Base-by-base conservation (phyloP, 345 rosid genomes). In the Melaleuca alternifolia region DNA sequence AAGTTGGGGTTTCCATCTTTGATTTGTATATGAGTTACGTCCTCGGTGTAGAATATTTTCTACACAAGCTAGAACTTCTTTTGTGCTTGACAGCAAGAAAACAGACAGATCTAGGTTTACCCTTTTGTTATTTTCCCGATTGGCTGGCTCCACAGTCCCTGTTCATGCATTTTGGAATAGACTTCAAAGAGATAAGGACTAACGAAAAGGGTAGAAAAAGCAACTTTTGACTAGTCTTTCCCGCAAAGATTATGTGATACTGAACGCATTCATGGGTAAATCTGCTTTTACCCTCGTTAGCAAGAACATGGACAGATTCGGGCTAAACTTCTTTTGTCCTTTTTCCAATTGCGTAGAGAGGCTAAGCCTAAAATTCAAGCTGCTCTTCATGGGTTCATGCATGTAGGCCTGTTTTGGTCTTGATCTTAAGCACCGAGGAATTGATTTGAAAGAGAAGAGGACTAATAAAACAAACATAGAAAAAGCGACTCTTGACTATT, bases 1-100 rank as follows among this genome's bases (percentile, higher is more conserved):
- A n/a, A 61, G 71, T 61, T 6, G n/a, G 71, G 71, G 71, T 3
- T n/a, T 61, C n/a, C 37, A 15, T 16, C n/a, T 13, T 61, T 16
- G 2, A 61, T n/a, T n/a, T 30, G 4, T 41, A 6, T n/a, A 33
- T 8, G 0, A 9, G 71, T 6, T 12, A 3, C 18, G 1, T n/a
- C 18, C 6, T 61, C 71, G 0, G 71, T 13, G 71, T 61, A 12
- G 2, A 61, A 0, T 61, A 33, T n/a, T 12, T 59, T 61, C 71
- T 61, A 13, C 71, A 6, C 10, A 1, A n/a, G 37, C 18, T 28
- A 30, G 37, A 61, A 33, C 71, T n/a, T 13, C 30, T 61, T 61
- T 61, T 61, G 2, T 18, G 33, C 20, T 61, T 13, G 71, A 61
- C 1, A n/a, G 10, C 71, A 61, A n/a, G 71, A 61, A 61, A 61